Base-by-base conservation (phyloP, 805 yeast species). In the Ogataea saltuana region DNA sequence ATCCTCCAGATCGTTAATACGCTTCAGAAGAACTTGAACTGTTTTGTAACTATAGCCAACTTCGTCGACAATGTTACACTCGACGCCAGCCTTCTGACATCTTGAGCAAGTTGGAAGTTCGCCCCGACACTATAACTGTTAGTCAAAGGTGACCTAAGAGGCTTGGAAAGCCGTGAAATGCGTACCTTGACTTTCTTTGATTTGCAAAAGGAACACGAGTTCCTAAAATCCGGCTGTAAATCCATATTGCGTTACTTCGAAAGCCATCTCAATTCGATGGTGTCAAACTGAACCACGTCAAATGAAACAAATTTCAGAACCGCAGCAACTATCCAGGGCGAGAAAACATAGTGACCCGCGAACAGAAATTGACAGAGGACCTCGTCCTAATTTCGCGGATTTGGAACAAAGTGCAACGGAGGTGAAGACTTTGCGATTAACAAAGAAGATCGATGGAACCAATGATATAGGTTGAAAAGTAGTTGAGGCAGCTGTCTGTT, bases 121-220 rank as follows among this genome's bases (percentile, higher is more conserved):
- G 10, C 51, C 59, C 2, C 55, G 45, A 41, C 61, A 57, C 59
- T 56, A 13, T 12, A 22, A 16, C 6, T 28, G 27, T 22, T 33
- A 21, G 33, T 6, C n/a, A 29, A 26, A 25, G 18, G 17, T 8
- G 21, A 4, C n/a, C 3, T 22, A 23, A 21, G 9, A 18, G 17
- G 10, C 19, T 19, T 18, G 18, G 21, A 11, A 11, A 27, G 20
- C 26, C 8, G 6, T 8, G 13, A 26, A 8, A 12, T n/a, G 48
- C 60, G 4, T 45, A 56, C 60, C 33, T 54, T 56, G 1, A 56
- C 55, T 20, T 56, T 56, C 26, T 55, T 55, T 8, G 42, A 41
- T 33, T 55, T 55, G 41, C 59, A 56, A n/a, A 45, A 45, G 1
- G 50, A 37, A 21, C 61, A 56, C 3, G 59, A 53, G 16, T 51